phyloP scores from a whole-genome alignment of 2,329 filamentous ascomycete genomes.

The Didymosphaeria variabile region DNA sequence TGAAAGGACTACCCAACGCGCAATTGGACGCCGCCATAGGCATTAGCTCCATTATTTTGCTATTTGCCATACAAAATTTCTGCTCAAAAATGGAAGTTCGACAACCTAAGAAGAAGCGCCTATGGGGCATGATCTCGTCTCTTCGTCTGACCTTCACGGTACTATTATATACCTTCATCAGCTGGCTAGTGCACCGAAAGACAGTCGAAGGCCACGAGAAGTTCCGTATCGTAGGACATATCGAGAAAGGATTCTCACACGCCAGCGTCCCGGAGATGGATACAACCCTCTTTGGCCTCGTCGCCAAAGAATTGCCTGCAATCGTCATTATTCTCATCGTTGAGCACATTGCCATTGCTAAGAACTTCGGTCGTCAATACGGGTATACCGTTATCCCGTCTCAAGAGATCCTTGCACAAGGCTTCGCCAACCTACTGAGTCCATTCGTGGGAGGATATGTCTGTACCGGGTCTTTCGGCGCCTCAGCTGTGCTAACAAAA shows the following conservation, averaged over 20 bases:
- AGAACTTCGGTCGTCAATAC: conserved; percentile 91
- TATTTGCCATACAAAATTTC: conserved; percentile 68
- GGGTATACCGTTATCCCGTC: conserved; percentile 94
- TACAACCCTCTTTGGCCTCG: conserved; percentile 69
- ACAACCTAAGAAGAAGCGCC: conserved; percentile 71
- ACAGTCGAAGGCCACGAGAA: conserved; percentile 53
- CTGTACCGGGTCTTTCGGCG: conserved; percentile 90
- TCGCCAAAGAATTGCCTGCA: conserved; percentile 77
- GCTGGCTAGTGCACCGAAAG: conserved; percentile 73
- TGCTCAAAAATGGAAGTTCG: conserved; percentile 74
- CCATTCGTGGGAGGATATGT: conserved; percentile 90
- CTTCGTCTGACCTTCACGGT: conserved; percentile 89
- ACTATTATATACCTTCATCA: conserved; percentile 86
- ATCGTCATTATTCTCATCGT: conserved; percentile 90
- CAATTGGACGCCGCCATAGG: conserved; percentile 87
- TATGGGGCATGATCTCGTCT: conserved; percentile 87
- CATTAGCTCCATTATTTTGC: conserved; percentile 77
- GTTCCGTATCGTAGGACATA: conserved; percentile 76
- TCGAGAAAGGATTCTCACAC: conserved; percentile 85
- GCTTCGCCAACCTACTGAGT: conserved; percentile 83
- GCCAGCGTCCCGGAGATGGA: conserved; percentile 75
- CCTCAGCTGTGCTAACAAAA: conserved; percentile 94
- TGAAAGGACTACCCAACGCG: conserved; percentile 74
- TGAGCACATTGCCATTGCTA: conserved; percentile 94
- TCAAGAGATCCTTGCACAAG: conserved; percentile 92